Base-by-base conservation (phyloP, 805 yeast species). In the Alloascoidea africana region DNA sequence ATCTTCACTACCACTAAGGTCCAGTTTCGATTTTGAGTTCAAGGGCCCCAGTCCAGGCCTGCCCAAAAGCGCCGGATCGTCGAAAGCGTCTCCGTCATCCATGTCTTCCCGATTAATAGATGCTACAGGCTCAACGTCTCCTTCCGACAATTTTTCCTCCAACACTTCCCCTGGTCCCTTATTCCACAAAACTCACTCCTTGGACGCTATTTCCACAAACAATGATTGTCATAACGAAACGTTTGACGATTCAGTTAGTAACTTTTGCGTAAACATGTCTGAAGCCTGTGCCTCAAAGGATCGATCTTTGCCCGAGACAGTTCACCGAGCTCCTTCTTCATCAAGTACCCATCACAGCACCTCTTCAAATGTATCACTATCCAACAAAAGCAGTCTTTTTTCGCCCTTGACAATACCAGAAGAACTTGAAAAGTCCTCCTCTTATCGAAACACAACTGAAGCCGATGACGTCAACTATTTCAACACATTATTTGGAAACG, bases 251-350 rank as follows among this genome's bases (percentile, higher is more conserved):
- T 75, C 77, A 46, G 75, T 77, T 39, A 68, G 70, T 41, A 73
- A 71, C 18, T 89, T 89, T 53, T 89, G 97, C 52, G 69, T 70
- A 17, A 72, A 76, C 47, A 65, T 89, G 51, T 70, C 72, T 43
- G 68, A 74, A 53, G 96, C 86, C 1, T 87, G 96, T 57, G 96
- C 96, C 14, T 75, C 77, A 4, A 75, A 65, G 47, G 66, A 66
- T 13, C 59, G 70, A 44, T 94, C 91, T 3, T 52, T 76, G 3
- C 93, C 95, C 2, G 55, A 59, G 47, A 14, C 14, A 23, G 8
- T 44, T 4, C 16, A 34, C 11, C 38, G 48, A 8, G 41, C 40
- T 41, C 33, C 49, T 15, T 34, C 43, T 14, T 36, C 40, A 2
- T 36, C 42, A 8, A 35, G 43, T 1, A 13, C 32, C 27, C 27